Conservation (phyloP, 2,329 filamentous ascomycete species). For the Penicillium concentricum region DNA sequence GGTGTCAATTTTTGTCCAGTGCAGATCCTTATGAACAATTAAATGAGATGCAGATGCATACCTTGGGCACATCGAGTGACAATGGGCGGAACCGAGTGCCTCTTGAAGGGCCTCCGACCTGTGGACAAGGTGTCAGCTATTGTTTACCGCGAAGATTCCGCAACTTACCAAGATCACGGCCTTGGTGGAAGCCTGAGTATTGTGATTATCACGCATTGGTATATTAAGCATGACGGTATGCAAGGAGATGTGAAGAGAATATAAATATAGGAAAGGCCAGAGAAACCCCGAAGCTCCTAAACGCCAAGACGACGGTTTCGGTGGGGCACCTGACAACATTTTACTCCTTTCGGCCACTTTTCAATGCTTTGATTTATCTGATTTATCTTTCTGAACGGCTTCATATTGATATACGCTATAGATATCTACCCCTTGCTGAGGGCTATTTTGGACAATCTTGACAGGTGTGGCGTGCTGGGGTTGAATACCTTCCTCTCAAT, state of each 20-base stretch:
- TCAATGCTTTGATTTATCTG: not conserved
- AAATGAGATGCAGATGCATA: slow-evolving; percentile 39
- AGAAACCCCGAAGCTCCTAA: slow-evolving; percentile 14
- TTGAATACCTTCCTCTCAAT: not conserved
- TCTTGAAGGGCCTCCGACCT: slow-evolving; percentile 94
- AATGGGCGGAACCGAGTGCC: slow-evolving; percentile 94
- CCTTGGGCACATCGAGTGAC: slow-evolving; percentile 94
- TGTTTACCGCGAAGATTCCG: slow-evolving; percentile 6
- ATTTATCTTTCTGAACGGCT: not conserved
- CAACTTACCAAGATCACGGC: slow-evolving; percentile 82
- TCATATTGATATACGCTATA: too few relatives aligned
- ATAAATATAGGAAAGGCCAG: slow-evolving; percentile 1
- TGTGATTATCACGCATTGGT: slow-evolving; percentile 42
- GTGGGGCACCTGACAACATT: slow-evolving; percentile 26
- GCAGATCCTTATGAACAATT: not conserved
- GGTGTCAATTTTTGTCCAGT: not conserved
- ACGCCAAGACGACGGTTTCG: slow-evolving; percentile 25
- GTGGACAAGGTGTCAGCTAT: slow-evolving; percentile 30
- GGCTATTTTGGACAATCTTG: not conserved
- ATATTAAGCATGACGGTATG: slow-evolving; percentile 45
- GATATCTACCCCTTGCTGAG: not conserved
- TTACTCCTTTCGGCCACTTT: slow-evolving; percentile 2
- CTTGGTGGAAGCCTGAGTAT: slow-evolving; percentile 68
- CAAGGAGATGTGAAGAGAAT: slow-evolving; percentile 1
- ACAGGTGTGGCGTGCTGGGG: not conserved